Evolutionary conservation across 768 basidiomycete genomes (phyloP), one percentile per base, ranked within the genome.

Genomic region (Boletus subcaerulescens): DNA sequence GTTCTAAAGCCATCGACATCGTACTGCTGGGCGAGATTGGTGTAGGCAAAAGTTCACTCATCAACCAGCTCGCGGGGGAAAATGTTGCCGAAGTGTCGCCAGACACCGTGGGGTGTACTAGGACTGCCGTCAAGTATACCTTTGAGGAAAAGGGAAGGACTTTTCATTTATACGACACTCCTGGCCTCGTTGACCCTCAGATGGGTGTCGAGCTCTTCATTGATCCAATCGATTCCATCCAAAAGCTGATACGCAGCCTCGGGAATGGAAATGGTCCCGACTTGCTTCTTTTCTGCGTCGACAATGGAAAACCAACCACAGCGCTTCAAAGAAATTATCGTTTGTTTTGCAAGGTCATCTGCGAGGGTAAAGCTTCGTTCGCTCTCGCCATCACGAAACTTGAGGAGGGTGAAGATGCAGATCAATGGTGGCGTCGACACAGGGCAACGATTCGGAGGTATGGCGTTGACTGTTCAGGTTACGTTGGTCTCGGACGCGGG

Each of bases 11-110:
- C 35, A 53, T 59, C 45, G 73, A 76, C 15, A 70, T 59, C n/a
- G 75, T 69, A n/a, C 65, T 65, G 24, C 70, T 79, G 9, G 74
- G 68, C 5, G 68, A 66, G 45, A 57, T 48, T 14, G 70, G 68
- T 11, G 68, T 67, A 10, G 68, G 74, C 11, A 79, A 79, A 60
- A 78, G 77, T 55, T 76, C 75, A 0, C 62, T 79, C 33, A 53
- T 79, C 55, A 79, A 79, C 56, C 61, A 77, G 65, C 56, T 79
- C 24, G 53, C 55, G 10, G 62, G 59, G 22, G 5, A 50, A 9
- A 48, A 64, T 1, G 51, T 59, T 18, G 76, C 76, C 2, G 32
- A 43, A 2, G 65, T 69, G 22, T 76, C 74, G 2, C 59, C 66
- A 33, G 60, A 66, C 10, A 65, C 70, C 8, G 40, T 59, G 9